phyloP scores from a whole-genome alignment of 208 protist genomes.

The Endotrypanum monterogeii region DNA sequence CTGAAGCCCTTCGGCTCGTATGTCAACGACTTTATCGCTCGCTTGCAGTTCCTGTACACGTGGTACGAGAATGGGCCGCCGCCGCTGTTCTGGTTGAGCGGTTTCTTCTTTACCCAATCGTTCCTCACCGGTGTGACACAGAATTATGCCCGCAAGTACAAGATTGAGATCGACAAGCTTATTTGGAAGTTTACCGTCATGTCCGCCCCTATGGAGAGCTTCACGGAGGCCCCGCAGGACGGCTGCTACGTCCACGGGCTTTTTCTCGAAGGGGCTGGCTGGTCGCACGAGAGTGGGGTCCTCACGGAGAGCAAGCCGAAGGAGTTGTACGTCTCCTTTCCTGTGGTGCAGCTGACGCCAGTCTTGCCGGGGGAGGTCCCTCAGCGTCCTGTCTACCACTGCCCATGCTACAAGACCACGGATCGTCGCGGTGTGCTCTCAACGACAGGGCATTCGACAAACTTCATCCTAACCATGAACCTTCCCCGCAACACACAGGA shows the following conservation, averaged over 20 bases:
- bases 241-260: slow-evolving; percentile 92
- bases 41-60: slow-evolving; percentile 92
- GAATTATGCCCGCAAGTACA: slow-evolving; percentile 96
- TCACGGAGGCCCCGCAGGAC: slow-evolving; percentile 60
- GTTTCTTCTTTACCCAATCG: slow-evolving; percentile 98
- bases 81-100: slow-evolving; percentile 94
- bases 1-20: slow-evolving; percentile 96
- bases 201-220: slow-evolving; percentile 34
- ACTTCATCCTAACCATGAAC: slow-evolving; percentile 95
- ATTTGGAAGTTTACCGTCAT: slow-evolving; percentile 93
- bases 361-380: slow-evolving; percentile 55
- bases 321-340: slow-evolving; percentile 91
- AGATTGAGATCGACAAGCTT: slow-evolving; percentile 97
- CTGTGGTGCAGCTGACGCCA: slow-evolving; percentile 73
- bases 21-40: slow-evolving; percentile 93
- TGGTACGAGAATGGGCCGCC: slow-evolving; percentile 89
- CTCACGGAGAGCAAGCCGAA: slow-evolving; percentile 92
- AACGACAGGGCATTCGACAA: slow-evolving; percentile 98
- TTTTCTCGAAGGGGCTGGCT: slow-evolving; percentile 91
- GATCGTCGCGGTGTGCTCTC: slow-evolving; percentile 94
- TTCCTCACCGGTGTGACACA: slow-evolving; percentile 97
- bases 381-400: slow-evolving; percentile 74
- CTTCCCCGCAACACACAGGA: slow-evolving; percentile 73
- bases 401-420: slow-evolving; percentile 96
- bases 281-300: slow-evolving; percentile 50